phyloP scores from a whole-genome alignment of 2,329 filamentous ascomycete genomes.

The Colletotrichum brevisporum region DNA sequence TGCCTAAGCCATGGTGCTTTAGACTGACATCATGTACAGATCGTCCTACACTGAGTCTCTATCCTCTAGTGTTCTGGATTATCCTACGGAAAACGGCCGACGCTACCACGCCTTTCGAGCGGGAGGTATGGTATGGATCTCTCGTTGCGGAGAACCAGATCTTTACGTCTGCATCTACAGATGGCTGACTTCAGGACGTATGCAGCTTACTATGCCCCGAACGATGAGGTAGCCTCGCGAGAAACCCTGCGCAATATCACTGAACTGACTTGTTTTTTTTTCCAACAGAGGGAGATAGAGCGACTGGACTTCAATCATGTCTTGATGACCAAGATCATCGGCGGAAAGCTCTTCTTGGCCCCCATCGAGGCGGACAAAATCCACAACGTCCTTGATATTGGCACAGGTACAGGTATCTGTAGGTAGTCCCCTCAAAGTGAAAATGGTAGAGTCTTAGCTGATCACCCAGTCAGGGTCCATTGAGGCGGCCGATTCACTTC shows the following conservation, averaged over 20 bases:
- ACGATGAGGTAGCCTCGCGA: constrained; percentile 48
- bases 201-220: constrained; percentile 50
- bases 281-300: constrained; percentile 17
- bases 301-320: constrained; percentile 22
- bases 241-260: not conserved
- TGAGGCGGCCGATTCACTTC: constrained; percentile 53
- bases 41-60: constrained; percentile 21
- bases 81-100: constrained; percentile 32
- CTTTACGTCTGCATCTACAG: too few relatives aligned
- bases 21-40: not conserved
- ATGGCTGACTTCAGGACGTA: constrained; percentile 12
- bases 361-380: constrained; percentile 48
- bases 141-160: too few relatives aligned
- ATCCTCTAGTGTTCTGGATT: constrained; percentile 24
- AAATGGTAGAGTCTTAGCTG: too few relatives aligned
- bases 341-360: constrained; percentile 34
- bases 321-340: not conserved
- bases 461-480: constrained; percentile 50
- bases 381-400: constrained; percentile 57
- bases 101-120: constrained; percentile 37
- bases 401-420: constrained; percentile 61
- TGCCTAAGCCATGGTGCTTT: too few relatives aligned
- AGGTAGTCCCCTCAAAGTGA: not conserved
- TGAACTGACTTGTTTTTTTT: not conserved
- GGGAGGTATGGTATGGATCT: constrained; percentile 9